These are phyloP conservation scores for Penicillium egyptiacum DNA, from an alignment of 495 filamentous ascomycete genomes.

Conservation along the genomic window DNA sequence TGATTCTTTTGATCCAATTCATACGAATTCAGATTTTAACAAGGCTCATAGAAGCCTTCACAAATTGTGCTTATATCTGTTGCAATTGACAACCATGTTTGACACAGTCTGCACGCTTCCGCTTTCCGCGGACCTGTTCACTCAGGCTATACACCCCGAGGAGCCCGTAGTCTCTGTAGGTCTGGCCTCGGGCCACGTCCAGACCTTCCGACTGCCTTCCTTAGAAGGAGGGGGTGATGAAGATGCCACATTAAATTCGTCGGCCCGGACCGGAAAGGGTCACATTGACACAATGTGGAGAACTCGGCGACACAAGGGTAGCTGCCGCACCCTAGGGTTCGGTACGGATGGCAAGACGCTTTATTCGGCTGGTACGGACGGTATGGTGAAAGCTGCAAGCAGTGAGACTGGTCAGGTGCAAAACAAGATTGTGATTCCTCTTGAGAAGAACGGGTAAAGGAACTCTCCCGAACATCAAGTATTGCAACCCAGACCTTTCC, in stretches of 20 bases:
- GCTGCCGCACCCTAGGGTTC: conserved; percentile 77
- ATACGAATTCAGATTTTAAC: not conserved
- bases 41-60: not conserved
- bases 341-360: conserved; percentile 71
- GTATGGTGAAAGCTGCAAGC: conserved; percentile 82
- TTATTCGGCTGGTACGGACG: conserved; percentile 89
- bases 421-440: conserved; percentile 63
- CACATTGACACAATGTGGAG: conserved; percentile 83
- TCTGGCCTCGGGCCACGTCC: conserved; percentile 79
- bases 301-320: conserved; percentile 87
- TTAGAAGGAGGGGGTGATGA: conserved; percentile 47
- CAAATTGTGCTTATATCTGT: not conserved
- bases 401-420: conserved; percentile 76
- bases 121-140: conserved; percentile 82
- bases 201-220: conserved; percentile 76
- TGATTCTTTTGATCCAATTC: not conserved
- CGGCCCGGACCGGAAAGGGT: conserved; percentile 59
- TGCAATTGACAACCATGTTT: conserved; percentile 53
- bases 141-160: conserved; percentile 81
- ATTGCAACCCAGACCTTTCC: conserved; percentile 13
- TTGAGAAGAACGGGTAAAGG: conserved; percentile 41
- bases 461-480: conserved; percentile 12
- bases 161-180: conserved; percentile 84
- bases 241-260: conserved; percentile 45
- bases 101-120: conserved; percentile 89